phyloP scores from a whole-genome alignment of 2,329 filamentous ascomycete species.

The Teratosphaeriaceae sp. region DNA sequence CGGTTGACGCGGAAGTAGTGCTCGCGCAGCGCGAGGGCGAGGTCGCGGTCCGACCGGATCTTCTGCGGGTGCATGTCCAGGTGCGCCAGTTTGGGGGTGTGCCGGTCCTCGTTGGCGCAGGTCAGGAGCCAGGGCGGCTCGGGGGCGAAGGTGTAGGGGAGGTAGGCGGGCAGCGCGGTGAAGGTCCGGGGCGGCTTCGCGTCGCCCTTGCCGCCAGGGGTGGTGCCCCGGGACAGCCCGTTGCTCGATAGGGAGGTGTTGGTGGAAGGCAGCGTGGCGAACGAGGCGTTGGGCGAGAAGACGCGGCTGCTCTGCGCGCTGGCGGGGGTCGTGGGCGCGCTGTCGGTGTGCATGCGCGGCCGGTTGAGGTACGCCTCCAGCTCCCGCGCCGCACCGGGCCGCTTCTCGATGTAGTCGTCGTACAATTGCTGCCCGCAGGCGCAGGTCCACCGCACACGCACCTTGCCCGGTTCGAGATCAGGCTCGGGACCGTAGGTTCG shows the following conservation, averaged over 20 bases:
- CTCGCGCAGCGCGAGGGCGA: slow-evolving; percentile 26
- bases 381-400: slow-evolving; percentile 32
- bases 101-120: slow-evolving; percentile 32
- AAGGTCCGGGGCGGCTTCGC: neutral
- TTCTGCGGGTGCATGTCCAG: slow-evolving; percentile 28
- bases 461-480: slow-evolving; percentile 9
- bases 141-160: slow-evolving; percentile 1
- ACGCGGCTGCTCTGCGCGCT: neutral
- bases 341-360: slow-evolving; percentile 22
- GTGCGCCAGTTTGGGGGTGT: slow-evolving; percentile 33
- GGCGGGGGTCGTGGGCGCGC: slow-evolving; percentile 12
- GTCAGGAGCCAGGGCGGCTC: slow-evolving; percentile 32
- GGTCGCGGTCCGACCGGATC: slow-evolving; percentile 30
- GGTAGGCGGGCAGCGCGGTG: slow-evolving; percentile 6
- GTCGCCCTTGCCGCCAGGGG: neutral
- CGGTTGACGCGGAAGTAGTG: slow-evolving; percentile 31
- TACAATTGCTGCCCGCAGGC: slow-evolving; percentile 22
- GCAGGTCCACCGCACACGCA: slow-evolving; percentile 15
- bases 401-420: slow-evolving; percentile 34
- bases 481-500: slow-evolving; percentile 12
- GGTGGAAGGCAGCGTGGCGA: slow-evolving; percentile 4
- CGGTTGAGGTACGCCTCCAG: slow-evolving; percentile 34
- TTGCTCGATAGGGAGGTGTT: slow-evolving; percentile 8
- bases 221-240: slow-evolving; percentile 1
- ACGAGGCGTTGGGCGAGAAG: slow-evolving; percentile 1